Evolutionary conservation across 805 yeast species (phyloP), one percentile per base, ranked within the genome.

Genomic region (Kodamaea hsintzibuensis): DNA sequence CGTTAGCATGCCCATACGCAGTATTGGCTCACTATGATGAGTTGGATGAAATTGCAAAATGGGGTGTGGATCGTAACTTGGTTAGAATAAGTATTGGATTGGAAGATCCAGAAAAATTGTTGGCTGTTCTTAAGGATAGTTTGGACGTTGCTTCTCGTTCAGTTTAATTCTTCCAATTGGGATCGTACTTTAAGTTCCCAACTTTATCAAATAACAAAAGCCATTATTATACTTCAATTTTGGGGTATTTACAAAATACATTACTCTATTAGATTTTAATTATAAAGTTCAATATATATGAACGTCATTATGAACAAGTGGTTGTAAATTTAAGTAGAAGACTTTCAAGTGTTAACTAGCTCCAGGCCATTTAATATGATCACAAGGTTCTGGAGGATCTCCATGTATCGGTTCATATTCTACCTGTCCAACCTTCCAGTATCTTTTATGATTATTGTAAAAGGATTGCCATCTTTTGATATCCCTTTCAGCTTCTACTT

Each of bases 1-100:
- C 96, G 0, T 75, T 91, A 61, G 91, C 91, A 4, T 91, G 96
- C 66, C 97, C 98, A 7, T 92, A 92, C 70, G 81, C 96, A 6
- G 82, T 92, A 47, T 76, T 92, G 55, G 96, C 96, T 2, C 97
- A 91, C 68, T 90, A 84, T 68, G 79, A 77, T 52, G 97, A 91
- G 68, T 72, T 91, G 53, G 93, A 89, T 55, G 91, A 85, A 63
- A 86, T 89, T 18, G 89, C 81, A 49, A 75, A 83, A 61, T 91
- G 90, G 86, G 96, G 95, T 1, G 89, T 91, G 33, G 96, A 89
- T 65, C 74, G 84, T 55, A 80, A 86, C 64, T 72, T 92, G 57
- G 84, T 92, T 47, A 78, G 98, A 66, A 79, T 92, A 52, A 88
- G 96, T 67, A 81, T 92, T 53, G 98, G 98, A 0, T 74, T 91